Percentiles rank a stretch among this genome's conserved stretches.
phyloP scores from a whole-genome alignment of 805 yeast genomes.

The Kockiozyma suomiensis region DNA sequence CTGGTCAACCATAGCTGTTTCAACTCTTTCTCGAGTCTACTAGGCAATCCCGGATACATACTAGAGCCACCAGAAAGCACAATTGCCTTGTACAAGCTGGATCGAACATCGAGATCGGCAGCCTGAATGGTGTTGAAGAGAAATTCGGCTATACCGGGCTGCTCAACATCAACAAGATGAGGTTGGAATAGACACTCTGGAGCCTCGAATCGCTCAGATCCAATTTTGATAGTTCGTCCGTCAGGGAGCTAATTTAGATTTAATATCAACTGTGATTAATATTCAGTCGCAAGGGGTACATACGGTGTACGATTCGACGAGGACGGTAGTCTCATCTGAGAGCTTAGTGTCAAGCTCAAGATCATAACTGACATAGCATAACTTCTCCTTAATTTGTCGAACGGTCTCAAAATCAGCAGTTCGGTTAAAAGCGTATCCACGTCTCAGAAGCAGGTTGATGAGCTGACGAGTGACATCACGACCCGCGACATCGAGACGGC shows the following conservation, averaged over 20 bases:
- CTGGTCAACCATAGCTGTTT: constrained; percentile 93
- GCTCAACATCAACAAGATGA: constrained; percentile 89
- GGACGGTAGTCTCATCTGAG: constrained; percentile 91
- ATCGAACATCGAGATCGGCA: constrained; percentile 91
- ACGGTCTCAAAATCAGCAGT: constrained; percentile 98
- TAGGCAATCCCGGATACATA: constrained; percentile 98
- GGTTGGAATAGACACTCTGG: constrained; percentile 98
- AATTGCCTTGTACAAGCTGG: constrained; percentile 85
- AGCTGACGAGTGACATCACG: constrained; percentile 97
- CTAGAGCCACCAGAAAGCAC: constrained; percentile 97
- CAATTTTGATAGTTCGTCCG: constrained; percentile 90
- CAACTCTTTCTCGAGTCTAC: constrained; percentile 91
- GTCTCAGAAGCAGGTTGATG: constrained; percentile 84
- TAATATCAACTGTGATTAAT: background rate
- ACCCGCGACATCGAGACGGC: constrained; percentile 95
- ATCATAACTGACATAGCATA: constrained; percentile 94
- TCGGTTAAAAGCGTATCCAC: constrained; percentile 97
- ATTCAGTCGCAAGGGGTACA: background rate
- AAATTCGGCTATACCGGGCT: constrained; percentile 93
- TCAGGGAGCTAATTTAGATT: constrained; percentile 76
- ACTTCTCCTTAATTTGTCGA: constrained; percentile 92
- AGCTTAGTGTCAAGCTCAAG: constrained; percentile 83
- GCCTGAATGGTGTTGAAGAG: constrained; percentile 90
- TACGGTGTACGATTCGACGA: constrained; percentile 70
- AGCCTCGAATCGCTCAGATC: constrained; percentile 94